A percentile compares a stretch with the other conserved stretches of the same genome.
Conservation (phyloP, 306 rosid genomes). For the Cucumis hystrix region DNA sequence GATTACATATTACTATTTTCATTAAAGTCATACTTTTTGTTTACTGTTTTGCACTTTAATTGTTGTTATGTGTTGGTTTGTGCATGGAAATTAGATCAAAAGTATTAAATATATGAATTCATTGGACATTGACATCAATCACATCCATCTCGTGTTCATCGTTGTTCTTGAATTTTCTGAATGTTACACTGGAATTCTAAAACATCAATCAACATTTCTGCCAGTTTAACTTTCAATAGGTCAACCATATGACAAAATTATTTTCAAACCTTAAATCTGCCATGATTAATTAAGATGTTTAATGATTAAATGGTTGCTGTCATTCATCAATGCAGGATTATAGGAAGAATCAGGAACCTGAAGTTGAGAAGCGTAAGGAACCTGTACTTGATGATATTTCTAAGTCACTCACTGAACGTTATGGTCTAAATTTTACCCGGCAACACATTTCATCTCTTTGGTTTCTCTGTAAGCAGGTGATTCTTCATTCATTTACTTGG, state of each 20-base stretch:
- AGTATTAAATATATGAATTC: neutral
- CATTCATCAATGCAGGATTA: constrained; percentile 29
- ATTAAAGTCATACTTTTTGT: neutral
- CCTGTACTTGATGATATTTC: constrained; percentile 59
- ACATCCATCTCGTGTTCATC: neutral
- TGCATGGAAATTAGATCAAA: neutral
- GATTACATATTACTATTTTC: neutral
- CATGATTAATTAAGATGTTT: neutral
- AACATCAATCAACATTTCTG: neutral
- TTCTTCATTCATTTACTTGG: neutral
- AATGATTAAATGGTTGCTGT: constrained; percentile 2
- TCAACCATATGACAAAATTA: neutral
- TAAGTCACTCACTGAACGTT: constrained; percentile 34
- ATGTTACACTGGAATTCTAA: neutral
- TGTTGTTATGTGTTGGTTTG: neutral
- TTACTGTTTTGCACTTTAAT: neutral
- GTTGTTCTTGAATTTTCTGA: neutral
- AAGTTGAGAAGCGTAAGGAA: constrained; percentile 64
- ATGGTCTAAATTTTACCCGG: constrained; percentile 60
- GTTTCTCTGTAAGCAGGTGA: constrained; percentile 96
- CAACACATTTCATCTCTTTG: constrained; percentile 67
- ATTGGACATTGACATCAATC: neutral
- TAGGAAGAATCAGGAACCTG: constrained; percentile 65
- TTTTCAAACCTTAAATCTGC: neutral
- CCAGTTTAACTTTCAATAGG: neutral